Evolutionary conservation across 2,329 filamentous ascomycete genomes (phyloP), one percentile per base, ranked within the genome.

Genomic region (Nannizzia gypsea): DNA sequence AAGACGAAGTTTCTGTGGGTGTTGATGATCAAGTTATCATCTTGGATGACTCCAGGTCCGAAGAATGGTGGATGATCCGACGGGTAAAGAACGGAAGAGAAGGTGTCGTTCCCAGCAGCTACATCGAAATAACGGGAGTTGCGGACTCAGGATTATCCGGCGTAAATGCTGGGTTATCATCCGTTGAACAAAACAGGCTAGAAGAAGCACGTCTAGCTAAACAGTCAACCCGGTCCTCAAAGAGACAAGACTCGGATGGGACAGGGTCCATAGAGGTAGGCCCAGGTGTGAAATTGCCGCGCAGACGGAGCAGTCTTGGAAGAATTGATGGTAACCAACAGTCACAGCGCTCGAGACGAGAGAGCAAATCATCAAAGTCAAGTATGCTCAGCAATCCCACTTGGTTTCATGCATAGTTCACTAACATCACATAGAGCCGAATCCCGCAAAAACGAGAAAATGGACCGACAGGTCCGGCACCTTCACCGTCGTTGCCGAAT

Each of bases 1-100:
- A 96, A 6, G 93, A 99, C 67, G 93, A 99, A 74, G 92, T 99
- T 55, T 96, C 90, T 0, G 93, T 99, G 54, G 85, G 83, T 26
- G 82, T 87, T 22, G 93, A 88, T 44, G 93, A 99, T 69, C 92
- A 99, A 69, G 92, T 99, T 44, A 77, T 95, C 48, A 79, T 99
- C 59, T 73, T 97, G 60, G 92, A 99, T 70, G 90, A 96, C 69
- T 83, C 80, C 36, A 93, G 91, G 74, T 96, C 91, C 63, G 90
- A 96, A 61, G 93, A 99, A 71, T 99, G 93, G 93, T 97, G 93
- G 92, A 90, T 93, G 78, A 90, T 99, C 38, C 84, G 88, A 62
- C 84, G 91, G 38, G 70, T 96, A 64, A 95, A 90, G 76, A 97
- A 90, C 70, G 90, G 90, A 66, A 93, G 90, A 70, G 90, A 96